These are phyloP conservation scores for Aureobasidium zeae DNA, from an alignment of 2,329 filamentous ascomycete species.

Conservation along the genomic window DNA sequence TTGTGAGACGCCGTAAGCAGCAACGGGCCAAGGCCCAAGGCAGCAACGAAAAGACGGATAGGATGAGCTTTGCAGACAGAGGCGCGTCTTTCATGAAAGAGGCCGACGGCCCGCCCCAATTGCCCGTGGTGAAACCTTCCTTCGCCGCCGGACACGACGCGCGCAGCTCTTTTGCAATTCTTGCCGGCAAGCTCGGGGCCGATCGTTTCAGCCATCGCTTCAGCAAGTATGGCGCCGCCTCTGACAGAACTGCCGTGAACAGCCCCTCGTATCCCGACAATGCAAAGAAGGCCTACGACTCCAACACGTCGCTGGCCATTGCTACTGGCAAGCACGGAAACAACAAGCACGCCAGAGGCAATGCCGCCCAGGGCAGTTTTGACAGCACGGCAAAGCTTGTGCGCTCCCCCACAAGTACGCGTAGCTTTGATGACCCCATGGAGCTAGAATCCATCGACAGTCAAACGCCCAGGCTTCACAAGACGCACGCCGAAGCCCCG, in stretches of 20 bases:
- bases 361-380: conserved; percentile 43
- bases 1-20: conserved; percentile 52
- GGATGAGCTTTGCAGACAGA: conserved; percentile 43
- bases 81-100: conserved; percentile 46
- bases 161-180: conserved; percentile 20
- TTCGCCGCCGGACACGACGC: conserved; percentile 18
- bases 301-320: conserved; percentile 38
- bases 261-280: background rate
- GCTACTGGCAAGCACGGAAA: conserved; percentile 47
- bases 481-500: conserved; percentile 31
- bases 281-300: conserved; percentile 15
- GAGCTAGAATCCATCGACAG: conserved; percentile 18
- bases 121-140: conserved; percentile 4
- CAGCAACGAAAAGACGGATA: conserved; percentile 37
- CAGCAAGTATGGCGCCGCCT: conserved; percentile 1
- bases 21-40: conserved; percentile 45
- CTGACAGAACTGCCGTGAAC: conserved; percentile 5
- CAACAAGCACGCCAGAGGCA: conserved; percentile 39
- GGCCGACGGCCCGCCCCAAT: conserved; percentile 31
- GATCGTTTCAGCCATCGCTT: conserved; percentile 11
- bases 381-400: conserved; percentile 52
- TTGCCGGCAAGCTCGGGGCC: conserved; percentile 10
- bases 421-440: conserved; percentile 13
- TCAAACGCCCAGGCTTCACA: background rate
- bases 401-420: conserved; percentile 33